These are phyloP conservation scores for Paraleonurus japonicus DNA, from an alignment of 257 asterid genomes.

Conservation along the genomic window DNA sequence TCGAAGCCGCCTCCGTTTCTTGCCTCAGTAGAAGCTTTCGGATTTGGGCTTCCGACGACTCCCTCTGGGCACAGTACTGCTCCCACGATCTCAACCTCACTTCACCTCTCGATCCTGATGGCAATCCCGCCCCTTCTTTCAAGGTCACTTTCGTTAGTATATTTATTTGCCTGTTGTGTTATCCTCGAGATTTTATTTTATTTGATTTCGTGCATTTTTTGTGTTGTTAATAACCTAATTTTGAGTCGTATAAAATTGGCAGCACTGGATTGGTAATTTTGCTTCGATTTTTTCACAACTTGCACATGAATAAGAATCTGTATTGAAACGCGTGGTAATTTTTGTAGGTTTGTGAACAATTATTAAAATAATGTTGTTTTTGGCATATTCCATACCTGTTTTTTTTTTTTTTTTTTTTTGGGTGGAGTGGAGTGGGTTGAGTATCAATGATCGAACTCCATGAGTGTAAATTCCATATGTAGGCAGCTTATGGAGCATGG, in stretches of 20 bases:
- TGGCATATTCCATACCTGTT: background rate
- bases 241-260: background rate
- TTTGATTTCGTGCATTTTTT: background rate
- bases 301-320: background rate
- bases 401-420: background rate
- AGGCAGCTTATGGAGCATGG: constrained; percentile 84
- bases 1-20: constrained; percentile 55
- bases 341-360: background rate
- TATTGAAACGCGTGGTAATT: background rate
- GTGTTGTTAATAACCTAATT: background rate
- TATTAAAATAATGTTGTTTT: background rate
- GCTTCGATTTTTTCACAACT: background rate
- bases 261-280: background rate
- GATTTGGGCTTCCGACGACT: constrained; percentile 70
- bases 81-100: constrained; percentile 57
- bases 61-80: constrained; percentile 77
- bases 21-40: constrained; percentile 58
- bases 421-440: background rate
- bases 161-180: background rate
- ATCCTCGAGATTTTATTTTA: background rate
- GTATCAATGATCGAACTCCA: background rate
- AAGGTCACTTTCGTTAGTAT: constrained; percentile 38
- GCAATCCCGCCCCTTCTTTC: constrained; percentile 55
- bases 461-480: constrained; percentile 17
- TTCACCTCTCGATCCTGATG: constrained; percentile 67